Evolutionary conservation across 139 green algal genomes (phyloP).

Genomic region (Eudorina sp.): DNA sequence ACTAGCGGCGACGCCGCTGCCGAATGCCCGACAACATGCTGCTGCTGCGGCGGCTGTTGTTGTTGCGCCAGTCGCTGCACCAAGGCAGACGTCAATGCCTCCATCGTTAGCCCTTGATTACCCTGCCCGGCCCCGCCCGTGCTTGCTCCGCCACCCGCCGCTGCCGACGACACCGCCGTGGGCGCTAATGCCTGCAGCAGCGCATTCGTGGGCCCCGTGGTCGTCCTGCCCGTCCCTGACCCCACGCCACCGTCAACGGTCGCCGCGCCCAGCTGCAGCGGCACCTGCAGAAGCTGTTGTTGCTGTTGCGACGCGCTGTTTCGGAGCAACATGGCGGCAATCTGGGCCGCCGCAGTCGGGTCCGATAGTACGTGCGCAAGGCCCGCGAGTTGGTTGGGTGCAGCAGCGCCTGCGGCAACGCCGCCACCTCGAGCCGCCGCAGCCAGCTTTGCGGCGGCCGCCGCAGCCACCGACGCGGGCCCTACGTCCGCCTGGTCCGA

Average conservation of each 20-base stretch:
- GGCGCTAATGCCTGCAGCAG: too few relatives aligned
- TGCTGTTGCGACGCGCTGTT: not conserved
- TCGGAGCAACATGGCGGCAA: slow-evolving; percentile 14
- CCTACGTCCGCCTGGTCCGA: not conserved
- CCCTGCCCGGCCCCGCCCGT: too few relatives aligned
- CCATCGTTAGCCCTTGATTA: not conserved
- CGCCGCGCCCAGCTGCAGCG: not conserved
- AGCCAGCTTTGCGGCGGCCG: not conserved
- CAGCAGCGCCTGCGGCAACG: not conserved
- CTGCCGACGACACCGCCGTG: not conserved
- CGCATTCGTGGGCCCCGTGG: not conserved
- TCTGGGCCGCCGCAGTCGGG: slow-evolving; percentile 5
- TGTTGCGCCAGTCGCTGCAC: not conserved
- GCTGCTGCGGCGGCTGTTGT: not conserved
- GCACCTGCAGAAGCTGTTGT: slow-evolving; percentile 16
- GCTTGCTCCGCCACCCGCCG: not conserved
- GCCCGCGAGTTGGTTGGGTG: not conserved
- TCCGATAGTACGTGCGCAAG: not conserved
- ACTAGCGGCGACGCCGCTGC: not conserved
- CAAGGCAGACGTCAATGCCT: slow-evolving; percentile 3
- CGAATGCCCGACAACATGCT: not conserved
- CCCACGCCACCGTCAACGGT: not conserved
- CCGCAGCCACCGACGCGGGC: not conserved
- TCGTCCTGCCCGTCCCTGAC: not conserved
- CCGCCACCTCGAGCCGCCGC: not conserved